Evolutionary conservation across 257 asterid species (phyloP).

Genomic region (Eucommia ulmoides): DNA sequence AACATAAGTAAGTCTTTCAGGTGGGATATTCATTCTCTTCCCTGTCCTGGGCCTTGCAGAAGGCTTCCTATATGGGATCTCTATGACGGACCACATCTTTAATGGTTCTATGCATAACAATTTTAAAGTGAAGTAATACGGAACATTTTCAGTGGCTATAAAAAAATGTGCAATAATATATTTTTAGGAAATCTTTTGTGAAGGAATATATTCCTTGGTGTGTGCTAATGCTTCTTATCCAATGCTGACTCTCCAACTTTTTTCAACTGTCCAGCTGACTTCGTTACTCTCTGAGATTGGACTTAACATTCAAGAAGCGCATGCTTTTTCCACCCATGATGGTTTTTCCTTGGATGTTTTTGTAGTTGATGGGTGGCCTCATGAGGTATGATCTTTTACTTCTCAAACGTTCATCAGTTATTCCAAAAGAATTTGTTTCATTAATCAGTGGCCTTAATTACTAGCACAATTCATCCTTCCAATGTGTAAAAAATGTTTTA

Average conservation of each 20-base stretch:
- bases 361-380: constrained; percentile 46
- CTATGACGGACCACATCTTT: too few species aligned
- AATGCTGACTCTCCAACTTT: background rate
- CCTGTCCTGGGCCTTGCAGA: background rate
- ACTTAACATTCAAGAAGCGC: constrained; percentile 46
- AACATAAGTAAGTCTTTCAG: background rate
- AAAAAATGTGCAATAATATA: background rate
- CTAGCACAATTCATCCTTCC: background rate
- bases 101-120: too few species aligned
- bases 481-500: constrained; percentile 3
- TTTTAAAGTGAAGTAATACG: too few species aligned
- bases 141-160: too few species aligned
- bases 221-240: background rate
- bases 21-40: background rate
- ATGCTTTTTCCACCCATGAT: constrained; percentile 43
- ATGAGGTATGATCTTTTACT: constrained; percentile 20
- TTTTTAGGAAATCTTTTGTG: background rate
- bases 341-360: constrained; percentile 49
- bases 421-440: background rate
- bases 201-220: background rate
- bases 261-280: constrained; percentile 28
- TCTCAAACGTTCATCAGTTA: background rate
- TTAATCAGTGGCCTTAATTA: background rate
- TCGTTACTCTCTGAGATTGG: constrained; percentile 38
- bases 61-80: too few species aligned